These are phyloP conservation scores for Amanita molliuscula DNA, from an alignment of 768 basidiomycete species.

Conservation along the genomic window DNA sequence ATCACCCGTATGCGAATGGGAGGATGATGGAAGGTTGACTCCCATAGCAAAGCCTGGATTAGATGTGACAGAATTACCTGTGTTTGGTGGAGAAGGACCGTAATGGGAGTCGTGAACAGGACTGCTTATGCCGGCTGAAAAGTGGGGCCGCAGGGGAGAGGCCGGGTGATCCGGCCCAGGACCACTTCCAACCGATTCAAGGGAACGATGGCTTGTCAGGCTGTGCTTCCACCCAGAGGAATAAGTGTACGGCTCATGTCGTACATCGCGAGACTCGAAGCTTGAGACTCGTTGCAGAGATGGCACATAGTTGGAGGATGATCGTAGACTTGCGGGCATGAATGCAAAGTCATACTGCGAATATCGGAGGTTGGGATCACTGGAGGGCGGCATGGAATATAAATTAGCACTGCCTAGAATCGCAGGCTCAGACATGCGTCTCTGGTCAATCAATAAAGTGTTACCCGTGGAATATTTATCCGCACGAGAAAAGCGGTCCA, in stretches of 20 bases:
- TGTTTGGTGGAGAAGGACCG: conserved; percentile 52
- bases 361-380: conserved; percentile 22
- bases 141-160: conserved; percentile 45
- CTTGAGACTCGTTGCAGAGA: conserved; percentile 37
- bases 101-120: conserved; percentile 39
- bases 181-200: conserved; percentile 20
- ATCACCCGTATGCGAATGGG: conserved; percentile 10
- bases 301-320: conserved; percentile 27
- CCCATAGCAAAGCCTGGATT: conserved; percentile 19
- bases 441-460: conserved; percentile 38
- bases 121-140: conserved; percentile 29
- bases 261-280: conserved; percentile 33
- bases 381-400: conserved; percentile 25
- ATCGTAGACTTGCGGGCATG: conserved; percentile 22
- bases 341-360: conserved; percentile 33
- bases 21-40: conserved; percentile 17
- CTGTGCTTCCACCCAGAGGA: conserved; percentile 27
- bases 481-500: conserved; percentile 29
- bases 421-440: conserved; percentile 63
- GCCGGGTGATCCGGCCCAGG: conserved; percentile 34
- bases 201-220: conserved; percentile 19
- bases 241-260: conserved; percentile 27
- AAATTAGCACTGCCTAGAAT: conserved; percentile 30
- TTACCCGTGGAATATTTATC: conserved; percentile 25
- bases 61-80: conserved; percentile 50